Conservation (phyloP, 1,139 yeast species). For the Yamadazyma kanchanaburiensis region DNA sequence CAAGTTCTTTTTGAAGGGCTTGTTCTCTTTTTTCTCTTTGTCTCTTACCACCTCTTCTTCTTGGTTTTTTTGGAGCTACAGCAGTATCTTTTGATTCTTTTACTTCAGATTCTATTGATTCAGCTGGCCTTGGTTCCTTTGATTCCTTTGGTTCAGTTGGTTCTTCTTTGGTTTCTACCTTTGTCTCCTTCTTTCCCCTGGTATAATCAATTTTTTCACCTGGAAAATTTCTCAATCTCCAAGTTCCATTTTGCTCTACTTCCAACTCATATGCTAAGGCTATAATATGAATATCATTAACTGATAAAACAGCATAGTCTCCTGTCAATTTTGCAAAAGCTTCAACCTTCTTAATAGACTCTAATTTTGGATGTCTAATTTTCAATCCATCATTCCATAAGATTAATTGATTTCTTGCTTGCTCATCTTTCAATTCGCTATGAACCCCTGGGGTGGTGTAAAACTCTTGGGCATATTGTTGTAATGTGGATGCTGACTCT, state of each 20-base stretch:
- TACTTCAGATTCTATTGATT: slow-evolving; percentile 7
- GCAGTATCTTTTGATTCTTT: slow-evolving; percentile 15
- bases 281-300: slow-evolving; percentile 87
- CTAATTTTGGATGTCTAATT: slow-evolving; percentile 73
- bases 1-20: slow-evolving; percentile 22
- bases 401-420: slow-evolving; percentile 70
- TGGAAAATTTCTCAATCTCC: slow-evolving; percentile 68
- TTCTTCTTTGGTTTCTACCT: slow-evolving; percentile 1
- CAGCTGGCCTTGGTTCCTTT: slow-evolving; percentile 3
- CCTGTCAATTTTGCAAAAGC: slow-evolving; percentile 87
- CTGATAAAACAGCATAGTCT: slow-evolving; percentile 81
- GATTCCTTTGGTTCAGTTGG: background rate
- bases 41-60: slow-evolving; percentile 64
- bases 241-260: slow-evolving; percentile 65
- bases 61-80: slow-evolving; percentile 23
- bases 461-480: slow-evolving; percentile 63
- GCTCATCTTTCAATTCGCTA: slow-evolving; percentile 82
- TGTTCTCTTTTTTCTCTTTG: slow-evolving; percentile 57
- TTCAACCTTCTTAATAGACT: slow-evolving; percentile 59
- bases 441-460: slow-evolving; percentile 92
- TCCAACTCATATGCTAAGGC: slow-evolving; percentile 91
- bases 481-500: slow-evolving; percentile 73
- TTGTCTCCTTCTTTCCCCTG: slow-evolving; percentile 5
- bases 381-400: slow-evolving; percentile 70
- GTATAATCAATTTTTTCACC: slow-evolving; percentile 46